phyloP scores from a whole-genome alignment of 495 filamentous ascomycete species.

The Aspergillus kassunensis region DNA sequence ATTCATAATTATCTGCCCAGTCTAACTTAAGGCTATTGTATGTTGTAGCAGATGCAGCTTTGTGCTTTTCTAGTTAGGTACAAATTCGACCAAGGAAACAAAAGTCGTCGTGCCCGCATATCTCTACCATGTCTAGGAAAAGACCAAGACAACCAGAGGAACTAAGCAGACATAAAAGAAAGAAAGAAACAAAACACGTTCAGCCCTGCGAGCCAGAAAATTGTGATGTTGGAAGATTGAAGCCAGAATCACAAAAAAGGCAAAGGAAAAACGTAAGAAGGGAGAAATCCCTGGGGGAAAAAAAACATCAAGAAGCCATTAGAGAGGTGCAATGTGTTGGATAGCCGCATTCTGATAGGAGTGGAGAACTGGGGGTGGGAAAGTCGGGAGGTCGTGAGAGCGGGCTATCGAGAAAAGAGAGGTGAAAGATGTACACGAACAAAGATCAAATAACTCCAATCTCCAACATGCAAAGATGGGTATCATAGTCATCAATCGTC shows the following conservation, averaged over 20 bases:
- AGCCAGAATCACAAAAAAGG: not conserved
- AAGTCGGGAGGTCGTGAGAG: not conserved
- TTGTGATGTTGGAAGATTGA: not conserved
- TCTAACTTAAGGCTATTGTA: no score
- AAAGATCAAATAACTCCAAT: slow-evolving; percentile 10
- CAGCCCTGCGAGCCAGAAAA: not conserved
- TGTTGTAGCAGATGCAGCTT: no score
- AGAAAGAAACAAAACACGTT: not conserved
- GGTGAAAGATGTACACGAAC: slow-evolving; percentile 6
- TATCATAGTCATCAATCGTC: slow-evolving; percentile 33
- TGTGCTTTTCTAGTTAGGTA: not conserved
- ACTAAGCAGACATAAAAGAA: not conserved
- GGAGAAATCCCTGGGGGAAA: no score
- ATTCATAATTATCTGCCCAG: no score
- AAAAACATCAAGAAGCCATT: no score
- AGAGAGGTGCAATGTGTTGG: not conserved
- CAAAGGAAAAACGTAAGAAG: no score
- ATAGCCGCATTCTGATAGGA: not conserved
- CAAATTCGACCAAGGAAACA: not conserved
- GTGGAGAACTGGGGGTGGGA: not conserved
- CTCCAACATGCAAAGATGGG: slow-evolving; percentile 23
- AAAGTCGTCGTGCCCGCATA: not conserved
- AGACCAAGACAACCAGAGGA: not conserved
- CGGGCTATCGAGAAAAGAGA: not conserved
- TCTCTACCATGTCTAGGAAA: not conserved